Evolutionary conservation across 768 basidiomycete species (phyloP), one percentile per base, ranked within the genome.

Genomic region (Scleroderma citrinum): DNA sequence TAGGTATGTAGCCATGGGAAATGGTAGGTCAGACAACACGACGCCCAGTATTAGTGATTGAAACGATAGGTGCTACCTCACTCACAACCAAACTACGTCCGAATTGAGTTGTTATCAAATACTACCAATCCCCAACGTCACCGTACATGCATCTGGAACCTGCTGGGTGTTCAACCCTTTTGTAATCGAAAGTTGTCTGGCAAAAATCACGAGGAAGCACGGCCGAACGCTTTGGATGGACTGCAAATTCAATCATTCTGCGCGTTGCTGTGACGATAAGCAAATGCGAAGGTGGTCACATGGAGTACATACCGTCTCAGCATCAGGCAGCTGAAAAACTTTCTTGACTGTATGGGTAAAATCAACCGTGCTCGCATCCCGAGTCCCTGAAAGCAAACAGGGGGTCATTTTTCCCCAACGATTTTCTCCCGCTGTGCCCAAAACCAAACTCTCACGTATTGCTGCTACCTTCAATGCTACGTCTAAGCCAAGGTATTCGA

Each of bases 381-480:
- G 34, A n/a, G n/a, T 5, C n/a, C 34, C 34, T n/a, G 34, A 35
- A 6, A n/a, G 13, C 6, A 35, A 12, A 5, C 34, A n/a, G 34
- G 34, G 4, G 12, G 6, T 35, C 5, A 12, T 12, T n/a, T 35
- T 13, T 12, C 34, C 34, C 34, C 13, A 13, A 13, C 34, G 34
- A 35, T 29, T 4, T 29, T 29, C n/a, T n/a, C n/a, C n/a, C n/a
- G n/a, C n/a, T n/a, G 34, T 12, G 34, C 13, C 12, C 13, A 35
- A 24, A 14, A n/a, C 16, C 41, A 52, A 30, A 35, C 56, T 65
- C 42, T 61, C 62, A 14, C 56, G 48, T 29, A 66, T 19, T 7
- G 51, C 53, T 32, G 56, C 62, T 11, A 61, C 50, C 45, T 54
- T 63, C 35, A 63, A 26, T 5, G 40, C 29, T 19, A 48, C 34